Evolutionary conservation across 169 alveolate species (phyloP).

Genomic region (Plasmodium vinckei): DNA sequence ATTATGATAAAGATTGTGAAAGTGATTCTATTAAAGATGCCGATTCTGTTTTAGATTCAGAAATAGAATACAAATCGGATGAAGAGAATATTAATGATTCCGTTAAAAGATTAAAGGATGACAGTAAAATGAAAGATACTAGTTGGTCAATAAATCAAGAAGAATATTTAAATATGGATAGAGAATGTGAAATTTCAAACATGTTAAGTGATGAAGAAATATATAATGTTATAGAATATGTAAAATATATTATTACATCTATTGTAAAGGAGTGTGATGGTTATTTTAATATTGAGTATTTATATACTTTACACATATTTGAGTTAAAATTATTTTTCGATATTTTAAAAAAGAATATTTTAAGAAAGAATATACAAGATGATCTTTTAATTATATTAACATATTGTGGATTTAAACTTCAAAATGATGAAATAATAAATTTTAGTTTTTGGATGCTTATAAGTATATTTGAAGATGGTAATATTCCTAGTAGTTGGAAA

Average conservation of each 20-base stretch:
- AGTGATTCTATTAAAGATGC: neutral
- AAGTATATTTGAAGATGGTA: conserved; percentile 49
- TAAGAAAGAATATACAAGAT: conserved; percentile 36
- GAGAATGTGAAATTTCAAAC: neutral
- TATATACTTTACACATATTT: conserved; percentile 49
- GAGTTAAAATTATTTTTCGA: conserved; percentile 31
- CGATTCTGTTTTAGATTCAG: neutral
- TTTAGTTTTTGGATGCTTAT: conserved; percentile 62
- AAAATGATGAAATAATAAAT: conserved; percentile 43
- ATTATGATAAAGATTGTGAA: neutral
- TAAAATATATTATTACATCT: conserved; percentile 10
- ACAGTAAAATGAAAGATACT: neutral
- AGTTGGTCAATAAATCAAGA: neutral
- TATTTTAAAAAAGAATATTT: conserved; percentile 25
- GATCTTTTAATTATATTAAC: conserved; percentile 60
- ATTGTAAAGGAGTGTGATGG: conserved; percentile 58
- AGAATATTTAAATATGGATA: neutral
- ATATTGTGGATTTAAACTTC: conserved; percentile 54
- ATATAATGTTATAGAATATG: conserved; percentile 10
- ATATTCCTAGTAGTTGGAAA: conserved; percentile 41
- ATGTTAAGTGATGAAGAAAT: conserved; percentile 9
- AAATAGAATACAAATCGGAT: too few relatives aligned
- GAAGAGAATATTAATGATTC: neutral
- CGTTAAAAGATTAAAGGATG: neutral
- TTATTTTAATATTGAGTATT: conserved; percentile 41